A percentile compares a stretch with the other conserved stretches of the same genome.
Evolutionary conservation across 75 land plant genomes (phyloP).

Genomic region (Gnetum montanum): DNA sequence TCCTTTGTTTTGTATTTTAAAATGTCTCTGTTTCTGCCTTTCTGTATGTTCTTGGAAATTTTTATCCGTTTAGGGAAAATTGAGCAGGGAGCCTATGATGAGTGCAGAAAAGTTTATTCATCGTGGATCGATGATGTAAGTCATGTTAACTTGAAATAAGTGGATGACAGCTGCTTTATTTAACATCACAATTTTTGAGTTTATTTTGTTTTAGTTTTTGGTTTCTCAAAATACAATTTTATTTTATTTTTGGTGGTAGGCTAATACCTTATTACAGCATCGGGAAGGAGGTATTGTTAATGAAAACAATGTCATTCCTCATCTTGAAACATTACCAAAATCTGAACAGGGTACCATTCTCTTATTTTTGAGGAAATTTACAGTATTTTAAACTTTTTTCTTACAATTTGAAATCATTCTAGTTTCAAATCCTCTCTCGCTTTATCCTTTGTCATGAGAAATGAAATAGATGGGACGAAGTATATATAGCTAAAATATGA

Average conservation of each 20-base stretch:
- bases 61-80: slow-evolving; percentile 63
- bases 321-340: no score
- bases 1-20: background rate
- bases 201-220: background rate
- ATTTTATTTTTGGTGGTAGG: slow-evolving; percentile 24
- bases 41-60: background rate
- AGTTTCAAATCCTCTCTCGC: no score
- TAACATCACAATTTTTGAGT: background rate
- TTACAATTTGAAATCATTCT: no score
- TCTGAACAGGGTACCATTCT: no score
- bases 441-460: no score
- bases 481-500: no score
- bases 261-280: slow-evolving; percentile 45
- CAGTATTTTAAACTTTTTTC: no score
- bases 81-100: slow-evolving; percentile 84
- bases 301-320: background rate
- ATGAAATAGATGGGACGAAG: no score
- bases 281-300: slow-evolving; percentile 6
- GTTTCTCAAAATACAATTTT: background rate
- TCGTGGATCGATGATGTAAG: slow-evolving; percentile 64
- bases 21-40: background rate
- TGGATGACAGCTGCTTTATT: no score
- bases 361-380: no score
- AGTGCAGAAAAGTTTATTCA: slow-evolving; percentile 75
- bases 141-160: no score